A percentile compares a stretch with the other conserved stretches of the same genome.
phyloP scores from a whole-genome alignment of 345 rosid species.

The Citrus glauca region DNA sequence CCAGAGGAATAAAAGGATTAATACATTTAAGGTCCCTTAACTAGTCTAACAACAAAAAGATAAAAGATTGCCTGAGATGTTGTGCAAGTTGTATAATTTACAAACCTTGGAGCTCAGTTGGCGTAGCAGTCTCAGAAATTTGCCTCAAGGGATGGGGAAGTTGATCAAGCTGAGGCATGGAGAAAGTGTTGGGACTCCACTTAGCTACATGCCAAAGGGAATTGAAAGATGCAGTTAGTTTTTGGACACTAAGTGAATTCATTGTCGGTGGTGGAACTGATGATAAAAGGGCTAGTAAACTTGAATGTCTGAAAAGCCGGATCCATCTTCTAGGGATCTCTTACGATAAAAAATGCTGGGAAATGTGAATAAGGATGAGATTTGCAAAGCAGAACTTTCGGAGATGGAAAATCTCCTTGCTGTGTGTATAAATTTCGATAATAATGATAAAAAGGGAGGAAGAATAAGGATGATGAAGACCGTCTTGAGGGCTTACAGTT shows the following conservation, averaged over 20 bases:
- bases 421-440: background rate
- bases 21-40: constrained; percentile 13
- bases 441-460: background rate
- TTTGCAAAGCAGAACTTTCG: background rate
- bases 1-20: background rate
- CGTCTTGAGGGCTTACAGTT: background rate
- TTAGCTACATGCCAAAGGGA: constrained; percentile 9
- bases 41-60: rapidly evolving
- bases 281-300: background rate
- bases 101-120: background rate
- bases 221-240: background rate
- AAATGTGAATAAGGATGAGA: background rate
- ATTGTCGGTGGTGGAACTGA: background rate
- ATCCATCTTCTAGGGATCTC: background rate
- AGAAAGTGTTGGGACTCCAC: background rate
- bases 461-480: background rate
- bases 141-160: constrained; percentile 6
- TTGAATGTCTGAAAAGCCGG: background rate
- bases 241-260: constrained; percentile 1
- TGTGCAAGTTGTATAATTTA: constrained; percentile 11
- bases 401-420: background rate
- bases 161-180: constrained; percentile 5
- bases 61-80: background rate
- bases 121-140: background rate
- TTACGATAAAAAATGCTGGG: background rate